phyloP scores from a whole-genome alignment of 768 basidiomycete genomes.

The Hericium alpestre region DNA sequence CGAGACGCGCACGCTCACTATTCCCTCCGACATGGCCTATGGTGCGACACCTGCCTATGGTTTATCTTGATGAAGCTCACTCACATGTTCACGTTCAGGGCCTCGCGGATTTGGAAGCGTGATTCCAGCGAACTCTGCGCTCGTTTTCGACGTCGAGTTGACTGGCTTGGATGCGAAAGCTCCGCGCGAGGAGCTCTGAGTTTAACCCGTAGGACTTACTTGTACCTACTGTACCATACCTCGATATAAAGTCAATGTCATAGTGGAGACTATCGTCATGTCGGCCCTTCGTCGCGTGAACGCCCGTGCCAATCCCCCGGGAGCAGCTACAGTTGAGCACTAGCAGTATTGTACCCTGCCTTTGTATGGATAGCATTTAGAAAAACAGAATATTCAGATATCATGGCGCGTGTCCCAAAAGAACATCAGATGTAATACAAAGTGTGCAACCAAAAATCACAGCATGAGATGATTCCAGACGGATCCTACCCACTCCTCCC shows the following conservation, averaged over 20 bases:
- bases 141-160: constrained; percentile 84
- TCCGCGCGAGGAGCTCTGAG: constrained; percentile 42
- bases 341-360: too few relatives aligned
- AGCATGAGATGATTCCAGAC: too few relatives aligned
- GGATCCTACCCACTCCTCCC: constrained; percentile 10
- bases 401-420: background rate
- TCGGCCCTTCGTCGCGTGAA: background rate
- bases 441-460: background rate
- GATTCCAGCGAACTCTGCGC: constrained; percentile 71
- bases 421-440: background rate
- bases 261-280: background rate
- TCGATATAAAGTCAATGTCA: background rate
- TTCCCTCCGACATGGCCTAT: constrained; percentile 72
- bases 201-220: background rate
- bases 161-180: constrained; percentile 42
- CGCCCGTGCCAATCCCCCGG: too few relatives aligned
- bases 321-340: too few relatives aligned
- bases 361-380: too few relatives aligned
- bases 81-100: constrained; percentile 31
- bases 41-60: constrained; percentile 36
- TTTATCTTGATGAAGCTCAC: background rate
- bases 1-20: constrained; percentile 84
- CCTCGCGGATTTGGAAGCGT: constrained; percentile 60
- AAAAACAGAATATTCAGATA: background rate
- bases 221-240: background rate